A percentile compares a stretch with the other conserved stretches of the same genome.
Evolutionary conservation across 148 eudicot genomes (phyloP).

Genomic region (Rheum nobile): DNA sequence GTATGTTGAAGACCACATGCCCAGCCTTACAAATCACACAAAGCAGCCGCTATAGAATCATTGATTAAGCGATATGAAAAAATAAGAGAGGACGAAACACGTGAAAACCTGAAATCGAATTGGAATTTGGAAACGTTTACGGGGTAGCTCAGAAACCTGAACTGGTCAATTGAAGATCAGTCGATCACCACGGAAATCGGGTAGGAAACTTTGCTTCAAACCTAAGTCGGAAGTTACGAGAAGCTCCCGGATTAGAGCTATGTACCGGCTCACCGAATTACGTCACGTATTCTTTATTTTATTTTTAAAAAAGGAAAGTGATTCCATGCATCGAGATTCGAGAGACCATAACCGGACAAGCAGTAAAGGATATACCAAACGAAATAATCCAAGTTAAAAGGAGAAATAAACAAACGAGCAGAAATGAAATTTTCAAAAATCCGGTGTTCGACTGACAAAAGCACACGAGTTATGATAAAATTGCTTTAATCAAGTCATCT

Average conservation of each 20-base stretch:
- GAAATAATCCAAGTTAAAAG: too few species aligned
- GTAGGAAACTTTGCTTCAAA: background rate
- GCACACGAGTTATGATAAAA: too few species aligned
- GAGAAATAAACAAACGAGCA: too few species aligned
- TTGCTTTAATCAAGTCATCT: too few species aligned
- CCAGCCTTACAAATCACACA: conserved; percentile 1
- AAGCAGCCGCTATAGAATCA: background rate
- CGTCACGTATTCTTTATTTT: too few species aligned
- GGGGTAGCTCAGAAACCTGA: background rate
- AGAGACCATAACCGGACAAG: too few species aligned
- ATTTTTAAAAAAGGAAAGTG: too few species aligned
- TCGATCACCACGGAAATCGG: background rate
- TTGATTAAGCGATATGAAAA: background rate
- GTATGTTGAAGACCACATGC: conserved; percentile 50
- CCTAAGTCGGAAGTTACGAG: background rate
- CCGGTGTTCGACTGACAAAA: too few species aligned
- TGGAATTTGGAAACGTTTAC: background rate
- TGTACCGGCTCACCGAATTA: too few species aligned
- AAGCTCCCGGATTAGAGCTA: background rate
- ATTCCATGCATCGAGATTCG: too few species aligned
- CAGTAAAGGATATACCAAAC: too few species aligned
- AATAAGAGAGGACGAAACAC: background rate
- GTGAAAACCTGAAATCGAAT: background rate
- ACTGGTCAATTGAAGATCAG: background rate
- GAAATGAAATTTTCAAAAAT: too few species aligned